Evolutionary conservation across 306 rosid genomes (phyloP), one percentile per base, ranked within the genome.

Genomic region (Echinosophora koreensis): DNA sequence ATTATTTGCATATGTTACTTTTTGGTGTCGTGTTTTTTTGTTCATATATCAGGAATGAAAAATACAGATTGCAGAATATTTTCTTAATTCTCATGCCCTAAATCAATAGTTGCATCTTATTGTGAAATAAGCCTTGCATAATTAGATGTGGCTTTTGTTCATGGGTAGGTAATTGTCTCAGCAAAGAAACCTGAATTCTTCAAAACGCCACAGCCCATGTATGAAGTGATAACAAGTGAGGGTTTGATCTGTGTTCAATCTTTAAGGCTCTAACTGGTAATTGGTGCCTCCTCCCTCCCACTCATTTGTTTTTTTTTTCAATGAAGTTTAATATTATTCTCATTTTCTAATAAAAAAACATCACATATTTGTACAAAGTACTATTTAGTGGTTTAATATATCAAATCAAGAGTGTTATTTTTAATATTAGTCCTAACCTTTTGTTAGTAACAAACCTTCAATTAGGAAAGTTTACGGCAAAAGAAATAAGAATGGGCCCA

Each of bases 181-280:
- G 92, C 92, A 42, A 86, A 87, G 86, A 90, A 90, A 81, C 95
- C 92, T 37, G 90, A 90, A 42, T 90, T 90, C 88, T 90, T 88
- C 77, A 92, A 90, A 81, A 90, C 64, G 4, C 10, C 49, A 7
- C 49, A 42, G 4, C 49, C 49, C 14, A 42, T 42, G 49, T 42
- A 42, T 42, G 49, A 9, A 42, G 14, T 9, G 49, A 14, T 42
- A 3, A 42, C 49, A 10, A 3, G 49, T 0, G 14, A 42, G 4
- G 14, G 14, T 42, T 4, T 42, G 49, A 10, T 42, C 22, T 1
- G 49, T 12, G 49, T 10, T 14, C 49, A 42, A 8, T 14, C 49
- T 42, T 42, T 1, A 9, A 42, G 22, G 22, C 22, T 22, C 22
- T 0, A 1, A 22, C 22, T 22, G 22, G 22, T 22, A 22, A 22